These are phyloP conservation scores for Emmonsia crescens DNA, from an alignment of 2,329 filamentous ascomycete species.

Conservation along the genomic window DNA sequence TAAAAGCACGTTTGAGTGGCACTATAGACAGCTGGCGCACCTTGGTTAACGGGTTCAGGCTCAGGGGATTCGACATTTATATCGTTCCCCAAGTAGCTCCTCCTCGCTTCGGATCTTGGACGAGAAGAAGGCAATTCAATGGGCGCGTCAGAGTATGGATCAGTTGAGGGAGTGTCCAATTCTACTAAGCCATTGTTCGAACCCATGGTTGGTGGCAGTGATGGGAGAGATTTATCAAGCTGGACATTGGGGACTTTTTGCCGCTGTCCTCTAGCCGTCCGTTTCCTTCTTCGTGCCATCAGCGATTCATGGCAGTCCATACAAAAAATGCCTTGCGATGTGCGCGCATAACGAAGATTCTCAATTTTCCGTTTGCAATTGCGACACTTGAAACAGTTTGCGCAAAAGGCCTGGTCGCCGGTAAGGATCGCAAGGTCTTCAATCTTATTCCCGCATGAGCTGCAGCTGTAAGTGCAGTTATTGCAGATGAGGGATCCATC, in stretches of 20 bases:
- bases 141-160: conserved; percentile 38
- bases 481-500: conserved; percentile 98
- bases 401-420: conserved; percentile 95
- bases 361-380: conserved; percentile 99
- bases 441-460: conserved; percentile 92
- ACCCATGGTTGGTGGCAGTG: conserved; percentile 67
- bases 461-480: conserved; percentile 98
- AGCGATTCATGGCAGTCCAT: conserved; percentile 97
- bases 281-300: conserved; percentile 83
- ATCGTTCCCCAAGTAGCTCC: conserved; percentile 17
- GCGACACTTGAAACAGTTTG: conserved; percentile 89
- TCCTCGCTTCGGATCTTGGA: conserved; percentile 13
- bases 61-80: conserved; percentile 18
- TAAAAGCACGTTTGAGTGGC: background rate
- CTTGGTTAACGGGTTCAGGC: conserved; percentile 22
- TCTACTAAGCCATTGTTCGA: conserved; percentile 54
- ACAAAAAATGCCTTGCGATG: conserved; percentile 96
- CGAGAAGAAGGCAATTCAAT: conserved; percentile 45
- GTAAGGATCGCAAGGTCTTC: conserved; percentile 96
- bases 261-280: conserved; percentile 27
- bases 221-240: conserved; percentile 85
- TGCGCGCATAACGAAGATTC: conserved; percentile 92
- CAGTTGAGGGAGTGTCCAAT: conserved; percentile 47
- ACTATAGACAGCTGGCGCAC: conserved; percentile 14
- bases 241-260: conserved; percentile 41